Conservation (phyloP, 75 land plant species). For the Larix kaempferi region DNA sequence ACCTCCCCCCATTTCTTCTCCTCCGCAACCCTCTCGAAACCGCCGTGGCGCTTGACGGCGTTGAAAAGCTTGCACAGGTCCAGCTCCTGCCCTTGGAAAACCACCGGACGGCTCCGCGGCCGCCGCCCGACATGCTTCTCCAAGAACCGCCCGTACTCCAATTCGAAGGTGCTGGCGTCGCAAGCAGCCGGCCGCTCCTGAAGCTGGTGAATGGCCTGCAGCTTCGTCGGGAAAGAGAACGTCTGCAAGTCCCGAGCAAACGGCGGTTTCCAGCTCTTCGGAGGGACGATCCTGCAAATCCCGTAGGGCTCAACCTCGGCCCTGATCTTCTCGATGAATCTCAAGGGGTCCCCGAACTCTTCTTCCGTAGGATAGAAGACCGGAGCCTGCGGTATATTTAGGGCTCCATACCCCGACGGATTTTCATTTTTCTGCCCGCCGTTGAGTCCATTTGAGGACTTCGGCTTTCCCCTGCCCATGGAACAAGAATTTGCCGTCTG, state of each 20-base stretch:
- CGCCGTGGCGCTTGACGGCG: slow-evolving; percentile 87
- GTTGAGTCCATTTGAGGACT: too few species aligned
- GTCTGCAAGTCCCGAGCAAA: slow-evolving; percentile 59
- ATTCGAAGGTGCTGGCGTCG: slow-evolving; percentile 77
- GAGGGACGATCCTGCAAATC: slow-evolving; percentile 93
- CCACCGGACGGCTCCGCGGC: slow-evolving; percentile 20
- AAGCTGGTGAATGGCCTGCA: slow-evolving; percentile 88
- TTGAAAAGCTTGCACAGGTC: slow-evolving; percentile 84
- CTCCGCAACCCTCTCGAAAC: slow-evolving; percentile 65
- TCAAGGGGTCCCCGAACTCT: slow-evolving; percentile 83
- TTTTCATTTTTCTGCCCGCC: too few species aligned
- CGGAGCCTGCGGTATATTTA: slow-evolving; percentile 64
- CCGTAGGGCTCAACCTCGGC: slow-evolving; percentile 86
- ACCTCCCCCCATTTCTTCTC: slow-evolving; percentile 95
- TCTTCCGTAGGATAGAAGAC: slow-evolving; percentile 83
- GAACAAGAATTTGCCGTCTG: too few species aligned
- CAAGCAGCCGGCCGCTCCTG: slow-evolving; percentile 78
- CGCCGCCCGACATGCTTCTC: slow-evolving; percentile 34
- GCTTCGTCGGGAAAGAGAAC: slow-evolving; percentile 86
- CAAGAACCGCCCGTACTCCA: slow-evolving; percentile 78
- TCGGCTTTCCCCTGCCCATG: too few species aligned
- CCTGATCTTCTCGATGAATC: slow-evolving; percentile 69
- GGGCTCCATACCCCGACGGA: slow-evolving; percentile 4
- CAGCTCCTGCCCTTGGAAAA: slow-evolving; percentile 63
- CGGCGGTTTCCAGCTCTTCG: slow-evolving; percentile 82